Percentiles rank a stretch among this genome's conserved stretches.
Conservation (phyloP, 768 basidiomycete genomes). For the Panus rudis region DNA sequence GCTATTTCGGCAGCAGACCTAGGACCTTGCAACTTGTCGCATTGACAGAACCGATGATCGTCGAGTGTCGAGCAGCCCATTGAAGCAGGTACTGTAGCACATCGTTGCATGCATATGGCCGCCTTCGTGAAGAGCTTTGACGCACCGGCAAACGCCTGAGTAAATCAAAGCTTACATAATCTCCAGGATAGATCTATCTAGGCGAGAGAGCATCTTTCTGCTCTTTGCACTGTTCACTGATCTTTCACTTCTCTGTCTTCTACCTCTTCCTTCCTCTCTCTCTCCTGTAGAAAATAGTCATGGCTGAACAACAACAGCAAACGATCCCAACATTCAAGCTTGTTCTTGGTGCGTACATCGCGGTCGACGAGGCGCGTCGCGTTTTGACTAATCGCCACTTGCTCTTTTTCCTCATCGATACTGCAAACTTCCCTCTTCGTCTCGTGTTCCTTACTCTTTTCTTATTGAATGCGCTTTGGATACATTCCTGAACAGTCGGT, state of each 20-base stretch:
- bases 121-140: too few species aligned
- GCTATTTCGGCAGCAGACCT: too few species aligned
- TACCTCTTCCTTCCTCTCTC: slow-evolving; percentile 27
- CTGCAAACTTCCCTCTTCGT: slow-evolving; percentile 10
- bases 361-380: not conserved
- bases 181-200: not conserved
- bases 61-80: too few species aligned
- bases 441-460: slow-evolving; percentile 11
- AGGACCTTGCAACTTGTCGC: too few species aligned
- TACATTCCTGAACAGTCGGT: slow-evolving; percentile 53
- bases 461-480: slow-evolving; percentile 14
- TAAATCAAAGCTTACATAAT: not conserved
- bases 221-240: slow-evolving; percentile 13
- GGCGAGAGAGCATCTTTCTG: not conserved
- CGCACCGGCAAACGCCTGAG: too few species aligned
- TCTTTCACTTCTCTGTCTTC: slow-evolving; percentile 30
- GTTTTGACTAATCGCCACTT: slow-evolving; percentile 21
- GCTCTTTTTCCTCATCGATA: slow-evolving; percentile 47
- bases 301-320: slow-evolving; percentile 31
- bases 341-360: slow-evolving; percentile 73
- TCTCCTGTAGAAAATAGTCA: slow-evolving; percentile 28
- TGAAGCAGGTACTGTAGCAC: too few species aligned
- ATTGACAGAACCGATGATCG: too few species aligned
- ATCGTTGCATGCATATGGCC: too few species aligned
- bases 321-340: slow-evolving; percentile 93